phyloP scores from a whole-genome alignment of 2,329 filamentous ascomycete species.

The Exophiala sideris region DNA sequence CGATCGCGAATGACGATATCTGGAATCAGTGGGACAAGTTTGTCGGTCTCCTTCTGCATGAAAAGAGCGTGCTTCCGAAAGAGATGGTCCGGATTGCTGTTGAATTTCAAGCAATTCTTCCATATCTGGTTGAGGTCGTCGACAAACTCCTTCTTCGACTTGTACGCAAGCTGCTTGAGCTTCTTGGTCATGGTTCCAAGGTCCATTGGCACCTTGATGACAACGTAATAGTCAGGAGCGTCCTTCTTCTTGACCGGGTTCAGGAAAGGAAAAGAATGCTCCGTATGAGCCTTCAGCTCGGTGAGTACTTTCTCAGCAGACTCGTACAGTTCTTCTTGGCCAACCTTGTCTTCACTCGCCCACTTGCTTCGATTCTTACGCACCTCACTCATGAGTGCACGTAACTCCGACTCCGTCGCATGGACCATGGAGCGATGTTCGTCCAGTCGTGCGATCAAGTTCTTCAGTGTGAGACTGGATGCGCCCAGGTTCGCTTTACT shows the following conservation, averaged over 20 bases:
- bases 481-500: constrained; percentile 93
- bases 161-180: constrained; percentile 74
- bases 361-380: constrained; percentile 98
- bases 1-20: constrained; percentile 87
- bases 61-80: constrained; percentile 88
- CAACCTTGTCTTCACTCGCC: constrained; percentile 96
- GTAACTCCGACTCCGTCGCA: constrained; percentile 87
- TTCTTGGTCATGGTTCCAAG: constrained; percentile 98
- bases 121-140: constrained; percentile 91
- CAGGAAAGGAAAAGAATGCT: constrained; percentile 94
- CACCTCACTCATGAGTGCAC: constrained; percentile 93
- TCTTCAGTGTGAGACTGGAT: constrained; percentile 92
- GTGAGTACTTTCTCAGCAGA: constrained; percentile 94
- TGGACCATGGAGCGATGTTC: constrained; percentile 84
- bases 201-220: constrained; percentile 86
- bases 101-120: constrained; percentile 95
- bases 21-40: constrained; percentile 89
- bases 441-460: constrained; percentile 93
- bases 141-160: constrained; percentile 92
- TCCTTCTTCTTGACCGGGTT: constrained; percentile 95
- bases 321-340: constrained; percentile 97
- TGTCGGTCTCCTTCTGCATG: constrained; percentile 97
- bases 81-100: constrained; percentile 81
- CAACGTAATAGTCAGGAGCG: constrained; percentile 88
- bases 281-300: constrained; percentile 93